Percentiles rank a stretch among this genome's conserved stretches.
Conservation (phyloP, 2,329 filamentous ascomycete genomes). For the Penicillium sp. region DNA sequence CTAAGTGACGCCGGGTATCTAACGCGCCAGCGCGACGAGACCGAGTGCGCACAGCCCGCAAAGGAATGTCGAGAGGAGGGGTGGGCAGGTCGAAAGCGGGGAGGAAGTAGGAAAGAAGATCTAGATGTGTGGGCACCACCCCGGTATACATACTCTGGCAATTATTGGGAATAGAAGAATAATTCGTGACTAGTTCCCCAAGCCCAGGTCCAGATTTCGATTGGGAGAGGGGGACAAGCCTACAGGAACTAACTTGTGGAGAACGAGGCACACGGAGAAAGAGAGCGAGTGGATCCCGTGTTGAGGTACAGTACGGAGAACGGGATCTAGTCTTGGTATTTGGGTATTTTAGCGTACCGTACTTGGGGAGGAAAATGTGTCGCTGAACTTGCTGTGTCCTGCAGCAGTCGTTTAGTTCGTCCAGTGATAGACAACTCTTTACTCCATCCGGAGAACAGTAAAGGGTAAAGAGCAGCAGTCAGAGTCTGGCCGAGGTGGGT, state of each 20-base stretch:
- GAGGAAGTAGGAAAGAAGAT: neutral
- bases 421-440: neutral
- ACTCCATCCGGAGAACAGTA: neutral
- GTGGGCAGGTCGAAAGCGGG: constrained; percentile 13
- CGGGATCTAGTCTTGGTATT: neutral
- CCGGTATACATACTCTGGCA: constrained; percentile 25
- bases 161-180: too few species aligned
- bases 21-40: constrained; percentile 31
- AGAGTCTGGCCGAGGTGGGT: neutral
- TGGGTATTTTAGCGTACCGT: neutral
- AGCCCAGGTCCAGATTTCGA: neutral
- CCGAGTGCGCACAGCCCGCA: constrained; percentile 24
- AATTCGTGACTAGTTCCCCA: neutral
- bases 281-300: neutral
- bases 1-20: constrained; percentile 8
- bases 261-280: neutral
- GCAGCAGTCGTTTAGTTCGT: neutral
- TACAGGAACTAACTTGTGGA: constrained; percentile 1
- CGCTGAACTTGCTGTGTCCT: neutral
- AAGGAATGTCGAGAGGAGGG: constrained; percentile 13
- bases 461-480: neutral
- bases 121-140: neutral
- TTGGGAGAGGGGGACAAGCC: constrained; percentile 7
- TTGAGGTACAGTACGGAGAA: neutral
- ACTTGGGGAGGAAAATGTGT: neutral